A percentile compares a stretch with the other conserved stretches of the same genome.
Conservation (phyloP, 306 rosid species). For the Hippophae tibetana region DNA sequence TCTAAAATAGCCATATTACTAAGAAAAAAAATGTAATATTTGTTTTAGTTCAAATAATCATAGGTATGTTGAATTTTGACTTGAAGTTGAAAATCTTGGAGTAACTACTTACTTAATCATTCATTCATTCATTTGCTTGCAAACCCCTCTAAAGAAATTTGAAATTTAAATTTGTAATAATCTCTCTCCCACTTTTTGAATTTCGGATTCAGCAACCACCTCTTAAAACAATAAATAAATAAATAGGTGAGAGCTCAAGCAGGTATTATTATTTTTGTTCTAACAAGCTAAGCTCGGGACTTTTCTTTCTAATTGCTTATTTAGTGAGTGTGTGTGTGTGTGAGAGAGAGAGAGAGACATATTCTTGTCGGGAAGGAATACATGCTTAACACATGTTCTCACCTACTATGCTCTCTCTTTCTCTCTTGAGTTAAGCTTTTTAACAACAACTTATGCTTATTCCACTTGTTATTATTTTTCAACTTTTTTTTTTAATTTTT, state of each 20-base stretch:
- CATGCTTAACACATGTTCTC: conserved; percentile 51
- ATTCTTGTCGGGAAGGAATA: conserved; percentile 57
- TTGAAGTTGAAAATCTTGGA: conserved; percentile 10
- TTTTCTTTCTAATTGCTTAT: conserved; percentile 22
- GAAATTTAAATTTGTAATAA: conserved; percentile 20
- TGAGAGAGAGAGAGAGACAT: conserved; percentile 24
- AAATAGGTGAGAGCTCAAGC: conserved; percentile 24
- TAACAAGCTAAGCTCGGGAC: conserved; percentile 23
- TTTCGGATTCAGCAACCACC: conserved; percentile 34
- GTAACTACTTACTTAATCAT: not conserved
- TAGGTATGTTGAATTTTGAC: not conserved
- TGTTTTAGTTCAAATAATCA: too few relatives aligned
- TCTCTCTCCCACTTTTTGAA: conserved; percentile 22
- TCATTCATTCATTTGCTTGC: conserved; percentile 18
- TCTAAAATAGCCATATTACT: too few relatives aligned
- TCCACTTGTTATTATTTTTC: conserved; percentile 21
- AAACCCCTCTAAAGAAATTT: conserved; percentile 21
- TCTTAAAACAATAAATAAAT: conserved; percentile 30
- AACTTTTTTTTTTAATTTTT: not conserved
- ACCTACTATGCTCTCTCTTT: conserved; percentile 15
- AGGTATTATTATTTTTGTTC: conserved; percentile 23
- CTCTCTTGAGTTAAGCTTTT: conserved; percentile 21
- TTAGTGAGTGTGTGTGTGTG: too few relatives aligned
- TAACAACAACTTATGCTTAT: conserved; percentile 19
- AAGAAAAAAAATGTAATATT: too few relatives aligned